Percentiles rank a stretch among this genome's conserved stretches.
Evolutionary conservation across 2,329 filamentous ascomycete species (phyloP).

Genomic region (Pseudodiploospora longispora): DNA sequence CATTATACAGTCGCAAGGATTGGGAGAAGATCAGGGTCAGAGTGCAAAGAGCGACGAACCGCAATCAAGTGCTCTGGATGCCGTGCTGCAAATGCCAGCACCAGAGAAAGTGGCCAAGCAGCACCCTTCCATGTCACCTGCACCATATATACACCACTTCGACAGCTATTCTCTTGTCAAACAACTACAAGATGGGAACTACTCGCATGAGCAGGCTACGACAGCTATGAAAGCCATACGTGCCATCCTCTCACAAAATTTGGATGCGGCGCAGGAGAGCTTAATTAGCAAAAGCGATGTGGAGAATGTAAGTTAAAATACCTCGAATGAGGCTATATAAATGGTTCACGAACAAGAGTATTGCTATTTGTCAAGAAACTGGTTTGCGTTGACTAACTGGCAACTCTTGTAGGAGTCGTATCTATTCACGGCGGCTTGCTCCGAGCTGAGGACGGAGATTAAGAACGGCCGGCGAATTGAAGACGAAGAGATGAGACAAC

Average conservation of each 20-base stretch:
- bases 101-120: conserved; percentile 34
- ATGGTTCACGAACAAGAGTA: no score
- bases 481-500: conserved; percentile 73
- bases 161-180: conserved; percentile 87
- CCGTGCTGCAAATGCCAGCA: conserved; percentile 39
- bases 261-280: conserved; percentile 70
- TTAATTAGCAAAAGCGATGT: conserved; percentile 87
- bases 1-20: no score
- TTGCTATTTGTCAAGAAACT: not conserved
- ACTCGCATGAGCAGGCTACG: conserved; percentile 65
- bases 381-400: not conserved
- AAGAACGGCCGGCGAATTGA: conserved; percentile 67
- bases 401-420: conserved; percentile 60
- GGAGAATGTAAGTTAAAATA: conserved; percentile 53
- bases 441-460: conserved; percentile 82
- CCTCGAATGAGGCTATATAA: no score
- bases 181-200: conserved; percentile 66
- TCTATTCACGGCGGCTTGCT: conserved; percentile 87
- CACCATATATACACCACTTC: conserved; percentile 90
- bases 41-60: conserved; percentile 21
- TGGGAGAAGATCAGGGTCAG: not conserved
- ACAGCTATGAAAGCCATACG: conserved; percentile 91
- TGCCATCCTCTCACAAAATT: conserved; percentile 65
- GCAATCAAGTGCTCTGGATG: conserved; percentile 37
- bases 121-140: conserved; percentile 60